Percentiles rank a stretch among this genome's conserved stretches.
Evolutionary conservation across 1,139 yeast species (phyloP).

Genomic region (Geotrichum carabidarum): DNA sequence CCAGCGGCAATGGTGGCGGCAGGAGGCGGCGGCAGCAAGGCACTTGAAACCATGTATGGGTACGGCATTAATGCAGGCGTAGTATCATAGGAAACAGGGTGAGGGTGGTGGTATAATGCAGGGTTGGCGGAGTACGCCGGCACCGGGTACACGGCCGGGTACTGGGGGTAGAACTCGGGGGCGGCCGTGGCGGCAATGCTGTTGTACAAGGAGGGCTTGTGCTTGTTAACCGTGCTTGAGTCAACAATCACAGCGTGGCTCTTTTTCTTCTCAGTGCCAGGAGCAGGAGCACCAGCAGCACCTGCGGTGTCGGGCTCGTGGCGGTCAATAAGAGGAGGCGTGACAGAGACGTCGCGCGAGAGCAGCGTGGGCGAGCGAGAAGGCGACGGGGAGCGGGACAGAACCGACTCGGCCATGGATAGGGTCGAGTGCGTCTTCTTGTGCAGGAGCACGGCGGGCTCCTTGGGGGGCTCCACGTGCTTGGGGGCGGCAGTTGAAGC

Average conservation of each 20-base stretch:
- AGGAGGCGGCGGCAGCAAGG: not conserved
- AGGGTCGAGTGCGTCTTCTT: conserved; percentile 7
- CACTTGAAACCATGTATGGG: conserved; percentile 2
- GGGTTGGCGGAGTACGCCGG: conserved; percentile 11
- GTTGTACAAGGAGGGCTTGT: conserved; percentile 1
- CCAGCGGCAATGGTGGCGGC: not conserved
- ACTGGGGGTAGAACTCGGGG: conserved; percentile 4
- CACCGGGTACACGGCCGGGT: conserved; percentile 2
- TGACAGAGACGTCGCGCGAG: conserved; percentile 14
- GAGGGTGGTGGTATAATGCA: conserved; percentile 6
- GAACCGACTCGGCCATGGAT: conserved; percentile 13
- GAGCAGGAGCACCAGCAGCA: no score
- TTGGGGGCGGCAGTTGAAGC: not conserved
- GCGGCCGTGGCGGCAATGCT: not conserved
- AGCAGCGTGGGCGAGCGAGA: conserved; percentile 13
- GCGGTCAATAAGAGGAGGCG: conserved; percentile 14
- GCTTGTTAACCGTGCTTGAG: conserved; percentile 14
- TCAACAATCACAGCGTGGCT: conserved; percentile 13
- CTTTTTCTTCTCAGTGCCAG: not conserved
- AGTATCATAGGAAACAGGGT: conserved; percentile 9
- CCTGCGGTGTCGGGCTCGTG: not conserved
- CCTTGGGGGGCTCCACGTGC: not conserved
- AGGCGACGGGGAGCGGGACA: conserved; percentile 17
- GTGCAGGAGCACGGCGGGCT: conserved; percentile 2
- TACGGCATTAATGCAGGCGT: conserved; percentile 11